These are phyloP conservation scores for Aquilaria agallochum DNA, from an alignment of 441 rosid genomes.

Conservation along the genomic window DNA sequence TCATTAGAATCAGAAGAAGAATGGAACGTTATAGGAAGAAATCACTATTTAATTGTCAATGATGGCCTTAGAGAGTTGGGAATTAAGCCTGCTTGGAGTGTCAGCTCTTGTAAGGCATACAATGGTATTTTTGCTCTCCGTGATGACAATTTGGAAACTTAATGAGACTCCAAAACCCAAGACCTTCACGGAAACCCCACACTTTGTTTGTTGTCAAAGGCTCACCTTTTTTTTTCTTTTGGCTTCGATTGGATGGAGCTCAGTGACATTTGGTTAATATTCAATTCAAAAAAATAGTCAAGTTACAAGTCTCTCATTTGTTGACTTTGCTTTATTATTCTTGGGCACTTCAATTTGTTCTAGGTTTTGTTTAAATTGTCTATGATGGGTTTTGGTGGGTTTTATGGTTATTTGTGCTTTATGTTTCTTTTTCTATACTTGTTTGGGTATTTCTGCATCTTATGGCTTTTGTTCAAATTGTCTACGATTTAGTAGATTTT, in stretches of 20 bases:
- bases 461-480: too few species aligned
- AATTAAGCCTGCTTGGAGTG: conserved; percentile 95
- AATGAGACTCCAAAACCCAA: conserved; percentile 31
- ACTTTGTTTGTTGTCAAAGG: not conserved
- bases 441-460: too few species aligned
- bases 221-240: conserved; percentile 1
- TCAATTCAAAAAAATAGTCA: conserved; percentile 79
- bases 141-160: conserved; percentile 81
- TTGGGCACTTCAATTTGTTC: not conserved
- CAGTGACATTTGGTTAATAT: conserved; percentile 58
- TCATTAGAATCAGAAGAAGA: conserved; percentile 90
- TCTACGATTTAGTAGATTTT: too few species aligned
- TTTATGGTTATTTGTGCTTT: too few species aligned
- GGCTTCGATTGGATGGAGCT: conserved; percentile 84
- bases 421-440: too few species aligned
- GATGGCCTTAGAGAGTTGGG: conserved; percentile 94
- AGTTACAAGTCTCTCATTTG: conserved; percentile 68
- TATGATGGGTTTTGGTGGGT: not conserved
- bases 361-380: not conserved
- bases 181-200: not conserved
- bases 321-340: not conserved
- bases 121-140: conserved; percentile 84
- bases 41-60: conserved; percentile 49
- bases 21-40: conserved; percentile 81
- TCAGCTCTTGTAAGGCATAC: conserved; percentile 93